Conservation (phyloP, 2,329 filamentous ascomycete genomes). For the Apiospora marii region DNA sequence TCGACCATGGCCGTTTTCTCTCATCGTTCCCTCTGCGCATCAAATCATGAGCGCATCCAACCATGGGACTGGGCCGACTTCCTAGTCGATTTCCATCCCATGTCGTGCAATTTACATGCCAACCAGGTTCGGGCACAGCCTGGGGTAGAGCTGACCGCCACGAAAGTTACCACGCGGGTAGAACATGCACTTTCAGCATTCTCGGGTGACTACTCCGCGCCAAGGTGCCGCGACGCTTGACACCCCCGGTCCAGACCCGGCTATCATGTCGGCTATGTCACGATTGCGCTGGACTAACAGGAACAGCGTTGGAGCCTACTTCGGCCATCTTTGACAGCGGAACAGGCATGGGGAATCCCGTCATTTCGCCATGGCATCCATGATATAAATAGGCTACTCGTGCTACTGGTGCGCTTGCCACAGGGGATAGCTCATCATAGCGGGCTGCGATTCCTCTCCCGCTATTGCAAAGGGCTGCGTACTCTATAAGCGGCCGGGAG, state of each 20-base stretch:
- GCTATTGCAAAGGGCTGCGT: not conserved
- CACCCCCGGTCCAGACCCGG: not conserved
- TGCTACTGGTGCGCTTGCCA: not conserved
- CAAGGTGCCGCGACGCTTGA: not conserved
- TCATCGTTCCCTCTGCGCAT: not conserved
- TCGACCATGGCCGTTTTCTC: not conserved
- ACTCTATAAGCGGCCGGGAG: not conserved
- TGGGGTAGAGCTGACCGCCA: not conserved
- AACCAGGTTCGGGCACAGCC: not conserved
- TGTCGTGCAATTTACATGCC: not conserved
- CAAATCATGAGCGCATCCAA: not conserved
- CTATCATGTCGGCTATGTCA: not conserved
- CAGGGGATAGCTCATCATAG: not conserved
- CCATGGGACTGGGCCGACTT: not conserved
- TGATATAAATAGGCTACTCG: not conserved
- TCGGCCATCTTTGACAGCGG: not conserved
- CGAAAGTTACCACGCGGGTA: not conserved
- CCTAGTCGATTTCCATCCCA: slow-evolving; percentile 6
- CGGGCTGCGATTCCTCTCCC: not conserved
- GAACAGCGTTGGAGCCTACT: no score
- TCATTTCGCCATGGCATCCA: not conserved
- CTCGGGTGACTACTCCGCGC: slow-evolving; percentile 1
- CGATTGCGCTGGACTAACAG: not conserved
- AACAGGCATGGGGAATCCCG: not conserved
- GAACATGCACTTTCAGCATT: not conserved